Conservation (phyloP, 176 grass and related monocot genomes). For the Bothriochloa decipiens region DNA sequence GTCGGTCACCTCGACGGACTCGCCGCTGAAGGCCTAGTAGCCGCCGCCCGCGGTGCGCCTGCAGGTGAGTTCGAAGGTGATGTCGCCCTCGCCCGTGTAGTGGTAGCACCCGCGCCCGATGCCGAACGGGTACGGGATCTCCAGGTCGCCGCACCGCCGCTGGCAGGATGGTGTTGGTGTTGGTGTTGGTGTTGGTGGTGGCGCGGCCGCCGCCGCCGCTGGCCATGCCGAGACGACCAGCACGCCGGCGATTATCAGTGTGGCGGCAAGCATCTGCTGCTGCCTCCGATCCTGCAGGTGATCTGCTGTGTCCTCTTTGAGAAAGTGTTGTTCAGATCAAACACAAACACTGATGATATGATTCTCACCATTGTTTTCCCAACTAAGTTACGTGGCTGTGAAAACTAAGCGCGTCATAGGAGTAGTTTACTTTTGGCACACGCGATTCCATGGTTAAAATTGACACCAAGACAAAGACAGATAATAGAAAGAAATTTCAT, state of each 20-base stretch:
- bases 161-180: conserved; percentile 14
- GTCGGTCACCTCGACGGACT: neutral
- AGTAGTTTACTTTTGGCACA: neutral
- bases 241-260: neutral
- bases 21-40: neutral
- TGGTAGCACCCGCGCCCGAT: conserved; percentile 49
- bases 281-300: neutral
- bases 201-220: neutral
- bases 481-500: neutral
- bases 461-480: neutral
- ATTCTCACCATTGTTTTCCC: neutral
- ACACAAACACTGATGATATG: neutral
- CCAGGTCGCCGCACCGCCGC: conserved; percentile 41
- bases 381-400: no score
- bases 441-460: neutral
- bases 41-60: neutral
- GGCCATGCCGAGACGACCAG: conserved; percentile 1
- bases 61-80: conserved; percentile 40
- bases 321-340: neutral
- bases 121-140: conserved; percentile 65
- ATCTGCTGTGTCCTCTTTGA: neutral
- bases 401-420: no score
- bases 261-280: neutral
- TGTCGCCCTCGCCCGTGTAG: conserved; percentile 25
- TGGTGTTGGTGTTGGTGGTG: neutral